A percentile compares a stretch with the other conserved stretches of the same genome.
Evolutionary conservation across 169 alveolate genomes (phyloP).

Genomic region (Plasmodium chabaudi): DNA sequence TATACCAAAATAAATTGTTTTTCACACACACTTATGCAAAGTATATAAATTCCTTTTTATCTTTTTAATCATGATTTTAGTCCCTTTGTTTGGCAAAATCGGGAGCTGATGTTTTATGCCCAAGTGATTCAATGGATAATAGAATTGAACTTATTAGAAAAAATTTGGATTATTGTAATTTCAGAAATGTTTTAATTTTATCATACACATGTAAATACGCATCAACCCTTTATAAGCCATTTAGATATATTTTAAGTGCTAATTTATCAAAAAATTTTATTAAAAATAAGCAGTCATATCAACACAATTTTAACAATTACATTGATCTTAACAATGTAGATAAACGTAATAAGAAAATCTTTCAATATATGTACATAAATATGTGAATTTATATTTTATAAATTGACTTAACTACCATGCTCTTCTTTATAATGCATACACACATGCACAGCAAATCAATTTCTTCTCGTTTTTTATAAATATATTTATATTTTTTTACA

Average conservation of each 20-base stretch:
- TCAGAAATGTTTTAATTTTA: conserved; percentile 84
- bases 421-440: neutral
- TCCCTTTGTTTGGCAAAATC: conserved; percentile 85
- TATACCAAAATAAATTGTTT: neutral
- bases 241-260: conserved; percentile 89
- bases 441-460: neutral
- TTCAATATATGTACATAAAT: neutral
- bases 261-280: conserved; percentile 79
- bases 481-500: neutral
- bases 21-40: neutral
- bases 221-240: conserved; percentile 90
- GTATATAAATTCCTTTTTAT: neutral
- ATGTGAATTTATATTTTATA: neutral
- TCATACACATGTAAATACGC: conserved; percentile 90
- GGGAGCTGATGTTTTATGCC: conserved; percentile 92
- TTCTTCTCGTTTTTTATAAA: too few species aligned
- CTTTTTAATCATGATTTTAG: conserved; percentile 11
- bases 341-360: conserved; percentile 37
- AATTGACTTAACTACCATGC: neutral
- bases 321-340: conserved; percentile 72
- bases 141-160: conserved; percentile 88
- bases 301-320: conserved; percentile 81
- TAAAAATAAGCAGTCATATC: conserved; percentile 86
- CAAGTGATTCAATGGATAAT: conserved; percentile 93
- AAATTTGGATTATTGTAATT: conserved; percentile 79